Percentiles rank a stretch among this genome's conserved stretches.
These are phyloP conservation scores for Oenanthe sinensis DNA, from an alignment of 129 eudicot genomes.

Conservation along the genomic window DNA sequence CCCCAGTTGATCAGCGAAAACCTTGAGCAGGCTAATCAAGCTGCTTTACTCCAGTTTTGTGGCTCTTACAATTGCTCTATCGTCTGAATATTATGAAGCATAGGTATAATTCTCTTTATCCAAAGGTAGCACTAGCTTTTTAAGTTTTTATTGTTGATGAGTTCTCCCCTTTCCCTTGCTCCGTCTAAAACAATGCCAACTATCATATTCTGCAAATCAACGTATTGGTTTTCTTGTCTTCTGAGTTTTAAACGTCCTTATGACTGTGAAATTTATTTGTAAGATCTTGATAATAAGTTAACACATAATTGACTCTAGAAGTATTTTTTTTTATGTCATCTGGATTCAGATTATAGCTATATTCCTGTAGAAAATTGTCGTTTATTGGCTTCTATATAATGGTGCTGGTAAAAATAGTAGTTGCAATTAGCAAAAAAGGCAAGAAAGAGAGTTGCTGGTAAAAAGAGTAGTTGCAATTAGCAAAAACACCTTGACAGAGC, in stretches of 20 bases:
- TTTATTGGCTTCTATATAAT: neutral
- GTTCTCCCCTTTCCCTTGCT: neutral
- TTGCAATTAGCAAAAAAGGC: neutral
- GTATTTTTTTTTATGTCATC: neutral
- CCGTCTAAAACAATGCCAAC: neutral
- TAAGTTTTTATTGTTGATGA: neutral
- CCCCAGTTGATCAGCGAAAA: conserved; percentile 44
- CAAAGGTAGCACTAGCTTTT: neutral
- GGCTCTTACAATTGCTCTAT: conserved; percentile 44
- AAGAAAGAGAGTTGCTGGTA: no score
- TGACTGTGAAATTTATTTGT: neutral
- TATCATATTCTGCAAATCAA: neutral
- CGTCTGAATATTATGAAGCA: conserved; percentile 23
- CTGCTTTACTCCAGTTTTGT: conserved; percentile 71
- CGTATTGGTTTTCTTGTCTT: neutral
- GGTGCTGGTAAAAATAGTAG: neutral
- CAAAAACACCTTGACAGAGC: neutral
- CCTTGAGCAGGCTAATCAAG: conserved; percentile 75
- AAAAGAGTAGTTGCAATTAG: neutral
- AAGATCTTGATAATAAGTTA: neutral
- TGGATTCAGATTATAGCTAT: neutral
- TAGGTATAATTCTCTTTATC: conserved; percentile 26
- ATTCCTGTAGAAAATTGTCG: neutral
- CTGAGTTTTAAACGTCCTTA: neutral
- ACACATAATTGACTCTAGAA: neutral